Evolutionary conservation across 495 filamentous ascomycete genomes (phyloP).

Genomic region (Aspergillus carlsbadensis): DNA sequence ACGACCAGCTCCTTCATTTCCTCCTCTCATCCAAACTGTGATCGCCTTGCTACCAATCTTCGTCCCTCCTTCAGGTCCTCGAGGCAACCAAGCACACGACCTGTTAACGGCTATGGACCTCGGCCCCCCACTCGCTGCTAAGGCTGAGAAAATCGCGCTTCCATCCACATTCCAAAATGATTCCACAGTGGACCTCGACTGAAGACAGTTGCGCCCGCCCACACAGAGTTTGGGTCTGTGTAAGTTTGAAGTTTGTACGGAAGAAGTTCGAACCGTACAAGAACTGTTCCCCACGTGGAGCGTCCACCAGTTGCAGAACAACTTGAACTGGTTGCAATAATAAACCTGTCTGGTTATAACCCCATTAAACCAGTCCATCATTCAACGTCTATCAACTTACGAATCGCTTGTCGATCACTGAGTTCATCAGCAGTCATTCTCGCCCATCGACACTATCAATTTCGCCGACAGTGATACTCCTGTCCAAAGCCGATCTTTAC

Average conservation of each 20-base stretch:
- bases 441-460: too few species aligned
- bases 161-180: neutral
- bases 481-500: too few species aligned
- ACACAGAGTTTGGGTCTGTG: neutral
- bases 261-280: neutral
- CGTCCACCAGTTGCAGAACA: neutral
- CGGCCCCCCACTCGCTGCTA: neutral
- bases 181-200: too few species aligned
- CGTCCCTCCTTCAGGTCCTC: neutral
- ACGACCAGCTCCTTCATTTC: neutral
- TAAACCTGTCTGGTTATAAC: too few species aligned
- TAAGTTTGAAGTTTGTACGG: neutral
- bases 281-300: neutral
- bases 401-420: too few species aligned
- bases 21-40: neutral
- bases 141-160: slow-evolving; percentile 1
- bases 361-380: too few species aligned
- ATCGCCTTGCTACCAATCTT: neutral
- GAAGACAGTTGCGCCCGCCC: neutral
- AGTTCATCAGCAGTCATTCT: too few species aligned
- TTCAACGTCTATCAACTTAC: too few species aligned
- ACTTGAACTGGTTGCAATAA: too few species aligned
- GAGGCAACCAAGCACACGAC: slow-evolving; percentile 2
- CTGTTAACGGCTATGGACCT: neutral
- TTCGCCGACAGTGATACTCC: too few species aligned